These are phyloP conservation scores for Zopfia rhizophila DNA, from an alignment of 2,329 filamentous ascomycete genomes.

Conservation along the genomic window DNA sequence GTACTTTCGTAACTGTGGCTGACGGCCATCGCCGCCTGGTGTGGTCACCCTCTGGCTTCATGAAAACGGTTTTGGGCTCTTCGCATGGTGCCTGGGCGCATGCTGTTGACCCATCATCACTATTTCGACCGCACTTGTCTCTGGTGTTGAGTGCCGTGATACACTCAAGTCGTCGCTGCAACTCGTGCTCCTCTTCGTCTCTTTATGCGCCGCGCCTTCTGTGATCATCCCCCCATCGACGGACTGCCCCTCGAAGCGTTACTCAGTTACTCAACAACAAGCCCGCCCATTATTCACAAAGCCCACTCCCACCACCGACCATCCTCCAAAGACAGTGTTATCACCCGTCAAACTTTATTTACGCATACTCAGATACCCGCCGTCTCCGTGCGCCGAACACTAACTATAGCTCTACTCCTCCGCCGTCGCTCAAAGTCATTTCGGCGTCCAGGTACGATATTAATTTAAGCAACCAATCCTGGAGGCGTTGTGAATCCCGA, in stretches of 20 bases:
- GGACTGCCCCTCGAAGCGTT: conserved; percentile 18
- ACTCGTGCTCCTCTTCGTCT: conserved; percentile 8
- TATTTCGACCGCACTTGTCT: too few species aligned
- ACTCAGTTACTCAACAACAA: conserved; percentile 15
- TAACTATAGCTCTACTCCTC: conserved; percentile 31
- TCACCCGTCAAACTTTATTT: conserved; percentile 27
- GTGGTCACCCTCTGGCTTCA: too few species aligned
- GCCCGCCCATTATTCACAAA: conserved; percentile 14
- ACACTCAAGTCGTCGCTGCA: conserved; percentile 4
- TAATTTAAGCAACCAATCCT: conserved; percentile 35
- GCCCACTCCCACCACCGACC: conserved; percentile 12
- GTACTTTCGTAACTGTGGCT: too few species aligned
- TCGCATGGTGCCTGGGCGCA: conserved; percentile 10
- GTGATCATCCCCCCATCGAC: conserved; percentile 23
- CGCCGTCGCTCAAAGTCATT: conserved; percentile 30
- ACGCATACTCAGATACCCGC: conserved; percentile 22
- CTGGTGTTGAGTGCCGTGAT: conserved; percentile 2
- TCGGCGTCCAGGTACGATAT: conserved; percentile 42
- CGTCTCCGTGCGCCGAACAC: conserved; percentile 11
- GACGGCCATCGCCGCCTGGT: not conserved
- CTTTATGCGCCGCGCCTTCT: too few species aligned
- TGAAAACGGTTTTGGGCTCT: conserved; percentile 7
- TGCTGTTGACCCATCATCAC: conserved; percentile 3
- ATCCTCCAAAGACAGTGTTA: conserved; percentile 29
- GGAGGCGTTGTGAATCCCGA: conserved; percentile 23